Evolutionary conservation across 768 basidiomycete species (phyloP).

Genomic region (Amanita molliuscula): DNA sequence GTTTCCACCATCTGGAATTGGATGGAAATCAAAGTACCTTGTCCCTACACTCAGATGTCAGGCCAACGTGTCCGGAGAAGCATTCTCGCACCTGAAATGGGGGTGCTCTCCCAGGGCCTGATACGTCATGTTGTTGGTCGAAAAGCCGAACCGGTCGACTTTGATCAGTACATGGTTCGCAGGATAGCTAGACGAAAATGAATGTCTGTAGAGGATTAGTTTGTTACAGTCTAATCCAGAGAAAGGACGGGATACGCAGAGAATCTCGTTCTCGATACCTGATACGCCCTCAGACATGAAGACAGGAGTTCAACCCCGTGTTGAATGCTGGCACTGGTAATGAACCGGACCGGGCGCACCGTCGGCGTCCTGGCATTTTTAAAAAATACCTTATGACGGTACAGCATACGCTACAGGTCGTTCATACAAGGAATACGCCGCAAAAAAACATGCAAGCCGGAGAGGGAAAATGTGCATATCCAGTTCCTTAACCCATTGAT

Average conservation of each 20-base stretch:
- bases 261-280: neutral
- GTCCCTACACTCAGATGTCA: neutral
- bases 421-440: no score
- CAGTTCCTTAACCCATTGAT: no score
- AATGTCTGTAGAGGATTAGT: slow-evolving; percentile 18
- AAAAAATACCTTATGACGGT: no score
- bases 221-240: slow-evolving; percentile 18
- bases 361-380: no score
- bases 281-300: neutral
- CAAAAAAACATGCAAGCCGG: no score
- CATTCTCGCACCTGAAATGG: slow-evolving; percentile 25
- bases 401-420: no score
- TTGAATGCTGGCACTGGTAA: no score
- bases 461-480: no score
- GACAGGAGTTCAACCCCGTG: no score
- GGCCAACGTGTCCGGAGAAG: neutral
- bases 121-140: slow-evolving; percentile 64
- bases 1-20: slow-evolving; percentile 27
- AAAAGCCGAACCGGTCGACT: slow-evolving; percentile 62
- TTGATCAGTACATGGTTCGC: slow-evolving; percentile 40
- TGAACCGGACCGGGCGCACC: no score
- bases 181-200: slow-evolving; percentile 14
- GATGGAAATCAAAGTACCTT: slow-evolving; percentile 65
- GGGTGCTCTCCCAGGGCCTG: slow-evolving; percentile 44
- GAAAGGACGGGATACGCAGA: slow-evolving; percentile 26